Percentiles rank a stretch among this genome's conserved stretches.
These are phyloP conservation scores for Grosmannia serpens DNA, from an alignment of 2,329 filamentous ascomycete genomes.

Conservation along the genomic window DNA sequence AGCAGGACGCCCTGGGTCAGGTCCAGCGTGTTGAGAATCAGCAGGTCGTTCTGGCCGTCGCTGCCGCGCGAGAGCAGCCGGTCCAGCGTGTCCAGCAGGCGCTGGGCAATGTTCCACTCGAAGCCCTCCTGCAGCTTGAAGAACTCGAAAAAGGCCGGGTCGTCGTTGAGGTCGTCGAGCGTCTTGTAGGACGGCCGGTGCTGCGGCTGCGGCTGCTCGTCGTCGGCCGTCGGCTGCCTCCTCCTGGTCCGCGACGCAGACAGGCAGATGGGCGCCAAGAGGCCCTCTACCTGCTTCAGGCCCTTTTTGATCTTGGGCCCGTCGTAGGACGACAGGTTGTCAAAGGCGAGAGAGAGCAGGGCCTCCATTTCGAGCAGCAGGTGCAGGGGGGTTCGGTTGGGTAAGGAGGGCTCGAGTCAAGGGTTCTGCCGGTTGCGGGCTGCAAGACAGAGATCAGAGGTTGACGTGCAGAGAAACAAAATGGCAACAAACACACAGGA, in stretches of 20 bases:
- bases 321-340: conserved; percentile 91
- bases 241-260: conserved; percentile 29
- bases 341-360: conserved; percentile 83
- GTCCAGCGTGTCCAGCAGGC: conserved; percentile 51
- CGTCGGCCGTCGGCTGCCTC: neutral
- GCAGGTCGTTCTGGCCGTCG: conserved; percentile 65
- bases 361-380: conserved; percentile 61
- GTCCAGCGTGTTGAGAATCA: conserved; percentile 81
- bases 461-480: neutral
- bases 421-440: neutral
- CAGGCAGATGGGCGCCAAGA: conserved; percentile 90
- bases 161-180: conserved; percentile 59
- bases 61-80: conserved; percentile 17
- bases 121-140: conserved; percentile 96
- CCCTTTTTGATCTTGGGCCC: conserved; percentile 85
- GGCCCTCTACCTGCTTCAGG: conserved; percentile 82
- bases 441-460: neutral
- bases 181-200: conserved; percentile 37
- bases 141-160: conserved; percentile 89
- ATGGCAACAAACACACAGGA: neutral
- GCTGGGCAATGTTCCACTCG: conserved; percentile 90
- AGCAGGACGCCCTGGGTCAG: conserved; percentile 80
- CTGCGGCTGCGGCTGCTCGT: conserved; percentile 21
- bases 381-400: neutral
- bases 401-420: conserved; percentile 1